Conservation (phyloP, 495 filamentous ascomycete species). For the Lindgomyces ingoldianus region DNA sequence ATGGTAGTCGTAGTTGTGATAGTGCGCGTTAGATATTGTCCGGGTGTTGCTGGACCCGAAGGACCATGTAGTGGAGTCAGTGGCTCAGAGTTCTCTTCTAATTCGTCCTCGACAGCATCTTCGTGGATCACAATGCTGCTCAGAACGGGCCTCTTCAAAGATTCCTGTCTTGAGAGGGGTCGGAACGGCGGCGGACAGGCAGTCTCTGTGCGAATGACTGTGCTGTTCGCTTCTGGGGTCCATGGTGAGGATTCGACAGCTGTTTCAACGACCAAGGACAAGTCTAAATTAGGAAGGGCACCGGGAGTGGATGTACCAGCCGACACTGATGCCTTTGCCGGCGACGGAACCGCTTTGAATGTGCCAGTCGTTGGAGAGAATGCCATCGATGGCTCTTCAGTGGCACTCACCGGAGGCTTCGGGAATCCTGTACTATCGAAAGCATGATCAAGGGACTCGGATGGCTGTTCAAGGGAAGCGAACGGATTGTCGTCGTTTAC, state of each 20-base stretch:
- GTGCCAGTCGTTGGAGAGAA: slow-evolving; percentile 43
- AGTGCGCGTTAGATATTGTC: slow-evolving; percentile 37
- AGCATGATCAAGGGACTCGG: background rate
- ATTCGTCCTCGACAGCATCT: slow-evolving; percentile 21
- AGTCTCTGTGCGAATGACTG: slow-evolving; percentile 19
- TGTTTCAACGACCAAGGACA: slow-evolving; percentile 16
- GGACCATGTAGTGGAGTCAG: slow-evolving; percentile 34
- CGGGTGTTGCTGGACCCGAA: slow-evolving; percentile 28
- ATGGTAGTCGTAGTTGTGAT: slow-evolving; percentile 49
- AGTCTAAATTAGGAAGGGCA: slow-evolving; percentile 1
- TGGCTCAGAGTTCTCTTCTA: slow-evolving; percentile 12
- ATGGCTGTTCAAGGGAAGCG: background rate
- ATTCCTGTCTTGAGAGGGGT: background rate
- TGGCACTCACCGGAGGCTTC: background rate
- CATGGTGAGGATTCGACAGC: slow-evolving; percentile 31
- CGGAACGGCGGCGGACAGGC: slow-evolving; percentile 14
- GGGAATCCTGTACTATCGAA: background rate
- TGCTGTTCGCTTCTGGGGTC: slow-evolving; percentile 30
- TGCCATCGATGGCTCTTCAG: slow-evolving; percentile 22
- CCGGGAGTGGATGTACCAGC: slow-evolving; percentile 11
- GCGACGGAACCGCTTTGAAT: slow-evolving; percentile 30
- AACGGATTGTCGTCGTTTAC: slow-evolving; percentile 4
- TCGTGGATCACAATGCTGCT: slow-evolving; percentile 19
- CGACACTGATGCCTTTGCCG: slow-evolving; percentile 5
- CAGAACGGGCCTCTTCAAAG: background rate